Conservation (phyloP, 768 basidiomycete species). For the Pluteus cervinus region DNA sequence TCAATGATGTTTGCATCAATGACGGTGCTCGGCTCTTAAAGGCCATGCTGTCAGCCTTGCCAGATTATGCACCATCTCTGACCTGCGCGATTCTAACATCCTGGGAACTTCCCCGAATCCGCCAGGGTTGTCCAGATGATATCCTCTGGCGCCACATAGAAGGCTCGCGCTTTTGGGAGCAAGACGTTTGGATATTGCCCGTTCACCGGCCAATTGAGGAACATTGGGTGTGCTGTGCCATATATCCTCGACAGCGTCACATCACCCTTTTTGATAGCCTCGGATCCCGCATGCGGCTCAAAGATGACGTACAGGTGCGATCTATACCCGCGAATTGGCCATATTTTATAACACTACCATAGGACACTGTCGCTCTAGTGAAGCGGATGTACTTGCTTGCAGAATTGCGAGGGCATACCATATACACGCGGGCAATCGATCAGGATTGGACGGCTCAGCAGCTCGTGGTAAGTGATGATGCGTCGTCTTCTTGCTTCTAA, state of each 20-base stretch:
- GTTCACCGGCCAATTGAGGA: slow-evolving; percentile 19
- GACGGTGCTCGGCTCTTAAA: slow-evolving; percentile 15
- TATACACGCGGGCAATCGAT: too few species aligned
- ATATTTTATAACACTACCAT: too few species aligned
- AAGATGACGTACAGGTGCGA: too few species aligned
- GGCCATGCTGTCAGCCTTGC: background rate
- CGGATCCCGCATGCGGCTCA: too few species aligned
- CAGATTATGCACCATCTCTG: slow-evolving; percentile 9
- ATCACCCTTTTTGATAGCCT: slow-evolving; percentile 28
- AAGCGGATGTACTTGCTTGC: too few species aligned
- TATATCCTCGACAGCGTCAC: slow-evolving; percentile 6
- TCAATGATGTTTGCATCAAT: slow-evolving; percentile 22
- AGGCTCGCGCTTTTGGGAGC: slow-evolving; percentile 20
- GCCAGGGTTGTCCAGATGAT: slow-evolving; percentile 10
- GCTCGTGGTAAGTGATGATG: too few species aligned
- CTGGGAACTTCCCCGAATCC: slow-evolving; percentile 12
- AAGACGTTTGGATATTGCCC: slow-evolving; percentile 28
- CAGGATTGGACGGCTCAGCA: too few species aligned
- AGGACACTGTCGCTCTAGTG: too few species aligned
- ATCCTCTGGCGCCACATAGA: slow-evolving; percentile 15
- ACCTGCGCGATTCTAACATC: too few species aligned
- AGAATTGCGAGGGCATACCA: too few species aligned
- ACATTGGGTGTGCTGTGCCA: slow-evolving; percentile 28
- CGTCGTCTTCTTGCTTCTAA: too few species aligned
- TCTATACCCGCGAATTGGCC: too few species aligned